Conservation (phyloP, 1,284 basidiomycete genomes). For the Paramarasmius palmivorus region DNA sequence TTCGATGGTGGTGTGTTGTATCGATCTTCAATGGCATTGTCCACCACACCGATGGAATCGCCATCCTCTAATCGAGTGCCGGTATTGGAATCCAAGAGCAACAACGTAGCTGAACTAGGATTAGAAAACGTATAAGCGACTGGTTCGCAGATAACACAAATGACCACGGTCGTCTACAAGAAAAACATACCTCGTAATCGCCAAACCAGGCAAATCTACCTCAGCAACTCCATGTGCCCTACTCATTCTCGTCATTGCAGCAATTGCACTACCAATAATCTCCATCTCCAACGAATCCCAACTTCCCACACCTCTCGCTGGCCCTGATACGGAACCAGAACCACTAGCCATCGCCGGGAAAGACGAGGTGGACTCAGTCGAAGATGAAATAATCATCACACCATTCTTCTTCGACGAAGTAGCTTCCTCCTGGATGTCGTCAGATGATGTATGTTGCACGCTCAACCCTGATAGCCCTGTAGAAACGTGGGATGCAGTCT, state of each 20-base stretch:
- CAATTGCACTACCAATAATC: constrained; percentile 47
- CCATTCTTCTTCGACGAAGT: too few species aligned
- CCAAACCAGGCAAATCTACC: constrained; percentile 65
- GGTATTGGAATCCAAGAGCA: constrained; percentile 28
- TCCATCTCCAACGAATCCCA: constrained; percentile 37
- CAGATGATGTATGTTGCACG: too few species aligned
- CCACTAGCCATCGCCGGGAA: constrained; percentile 37
- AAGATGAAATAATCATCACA: constrained; percentile 4
- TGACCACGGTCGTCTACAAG: constrained; percentile 68
- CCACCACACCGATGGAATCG: constrained; percentile 6
- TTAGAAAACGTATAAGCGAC: constrained; percentile 31
- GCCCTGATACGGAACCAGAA: constrained; percentile 27
- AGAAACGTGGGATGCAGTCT: too few species aligned
- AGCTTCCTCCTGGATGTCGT: too few species aligned
- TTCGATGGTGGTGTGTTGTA: constrained; percentile 49
- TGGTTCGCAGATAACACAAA: constrained; percentile 63
- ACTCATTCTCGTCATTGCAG: constrained; percentile 48
- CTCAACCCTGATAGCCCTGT: too few species aligned
- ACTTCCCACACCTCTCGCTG: constrained; percentile 38
- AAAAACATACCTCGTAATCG: constrained; percentile 74
- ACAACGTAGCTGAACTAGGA: constrained; percentile 24
- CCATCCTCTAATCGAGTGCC: constrained; percentile 23
- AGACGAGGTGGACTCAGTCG: constrained; percentile 29
- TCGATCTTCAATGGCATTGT: constrained; percentile 26
- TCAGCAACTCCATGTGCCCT: constrained; percentile 19